Conservation (phyloP, 2,329 filamentous ascomycete species). For the Talaromyces sp. region DNA sequence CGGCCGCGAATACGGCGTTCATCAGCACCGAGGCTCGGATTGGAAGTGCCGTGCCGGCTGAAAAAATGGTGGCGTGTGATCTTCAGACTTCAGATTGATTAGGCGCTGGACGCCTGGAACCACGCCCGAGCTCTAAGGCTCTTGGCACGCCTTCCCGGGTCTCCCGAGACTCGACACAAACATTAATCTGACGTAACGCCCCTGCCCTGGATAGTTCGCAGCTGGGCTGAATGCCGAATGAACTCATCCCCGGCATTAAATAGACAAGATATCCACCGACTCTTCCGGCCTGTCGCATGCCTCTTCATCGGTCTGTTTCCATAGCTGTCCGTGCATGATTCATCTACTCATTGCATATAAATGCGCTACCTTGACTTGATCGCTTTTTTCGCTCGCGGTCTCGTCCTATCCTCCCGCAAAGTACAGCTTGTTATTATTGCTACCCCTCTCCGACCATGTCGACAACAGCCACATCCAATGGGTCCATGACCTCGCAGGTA, state of each 20-base stretch:
- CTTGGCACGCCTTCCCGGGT: neutral
- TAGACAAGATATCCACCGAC: neutral
- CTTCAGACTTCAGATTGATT: neutral
- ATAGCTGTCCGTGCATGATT: neutral
- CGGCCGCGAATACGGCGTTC: neutral
- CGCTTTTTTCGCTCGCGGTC: neutral
- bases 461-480: constrained; percentile 17
- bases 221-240: neutral
- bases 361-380: neutral
- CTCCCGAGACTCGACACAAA: neutral
- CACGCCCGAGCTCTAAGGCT: neutral
- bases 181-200: neutral
- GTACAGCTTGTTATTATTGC: neutral
- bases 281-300: neutral
- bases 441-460: constrained; percentile 8
- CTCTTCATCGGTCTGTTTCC: neutral
- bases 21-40: neutral
- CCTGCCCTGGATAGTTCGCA: neutral
- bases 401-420: neutral
- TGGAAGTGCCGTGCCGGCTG: neutral
- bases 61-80: neutral
- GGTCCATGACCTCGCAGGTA: constrained; percentile 15
- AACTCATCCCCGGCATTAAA: neutral
- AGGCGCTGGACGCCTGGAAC: neutral
- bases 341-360: neutral